Percentiles rank a stretch among this genome's conserved stretches.
These are phyloP conservation scores for Aegilops speltoides DNA, from an alignment of 176 grass and related monocot genomes.

Conservation along the genomic window DNA sequence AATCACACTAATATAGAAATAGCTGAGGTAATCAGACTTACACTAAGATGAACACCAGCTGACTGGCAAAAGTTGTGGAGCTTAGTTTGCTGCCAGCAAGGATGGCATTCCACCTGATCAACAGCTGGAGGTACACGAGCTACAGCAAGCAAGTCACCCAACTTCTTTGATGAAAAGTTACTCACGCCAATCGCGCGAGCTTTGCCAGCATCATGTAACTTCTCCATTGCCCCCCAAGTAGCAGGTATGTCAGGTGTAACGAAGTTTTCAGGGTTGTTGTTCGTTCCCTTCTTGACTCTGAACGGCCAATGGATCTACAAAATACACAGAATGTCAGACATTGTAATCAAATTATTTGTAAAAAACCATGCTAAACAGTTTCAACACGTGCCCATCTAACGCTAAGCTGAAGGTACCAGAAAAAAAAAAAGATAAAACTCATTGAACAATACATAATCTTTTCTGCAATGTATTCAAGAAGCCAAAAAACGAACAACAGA, in stretches of 20 bases:
- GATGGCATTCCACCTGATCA: conserved; percentile 80
- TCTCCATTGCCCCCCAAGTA: conserved; percentile 74
- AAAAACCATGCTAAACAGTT: not conserved
- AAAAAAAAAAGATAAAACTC: not conserved
- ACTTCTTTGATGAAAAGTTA: conserved; percentile 79
- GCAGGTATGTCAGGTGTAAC: conserved; percentile 51
- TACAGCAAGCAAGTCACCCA: conserved; percentile 55
- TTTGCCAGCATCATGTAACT: conserved; percentile 71
- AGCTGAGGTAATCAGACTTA: conserved; percentile 30
- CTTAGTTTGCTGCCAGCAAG: conserved; percentile 68
- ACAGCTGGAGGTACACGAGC: conserved; percentile 62
- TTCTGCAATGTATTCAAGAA: no score
- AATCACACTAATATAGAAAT: no score
- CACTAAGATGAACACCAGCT: conserved; percentile 58
- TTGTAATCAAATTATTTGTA: not conserved
- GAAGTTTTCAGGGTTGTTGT: conserved; percentile 44
- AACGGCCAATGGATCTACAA: conserved; percentile 82
- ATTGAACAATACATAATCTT: not conserved
- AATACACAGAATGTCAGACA: not conserved
- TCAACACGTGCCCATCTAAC: not conserved
- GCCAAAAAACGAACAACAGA: no score
- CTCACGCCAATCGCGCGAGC: conserved; percentile 69
- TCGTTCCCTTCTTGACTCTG: conserved; percentile 61
- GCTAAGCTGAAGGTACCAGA: not conserved
- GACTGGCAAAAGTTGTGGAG: conserved; percentile 60